Evolutionary conservation across 2,329 filamentous ascomycete species (phyloP), one percentile per base, ranked within the genome.

Genomic region (Fusarium goolgardi): DNA sequence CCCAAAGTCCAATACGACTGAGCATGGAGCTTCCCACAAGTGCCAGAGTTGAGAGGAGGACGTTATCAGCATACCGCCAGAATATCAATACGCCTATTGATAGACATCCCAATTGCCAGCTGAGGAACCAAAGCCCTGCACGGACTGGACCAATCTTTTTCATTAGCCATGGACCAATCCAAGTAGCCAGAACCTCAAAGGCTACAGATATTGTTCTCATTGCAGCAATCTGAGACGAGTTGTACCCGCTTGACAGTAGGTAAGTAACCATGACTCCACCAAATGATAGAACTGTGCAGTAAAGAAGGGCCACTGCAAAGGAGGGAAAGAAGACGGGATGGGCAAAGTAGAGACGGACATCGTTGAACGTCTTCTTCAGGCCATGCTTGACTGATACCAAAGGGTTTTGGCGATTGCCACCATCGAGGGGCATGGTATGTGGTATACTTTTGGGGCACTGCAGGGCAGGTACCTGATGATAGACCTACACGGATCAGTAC

Each of bases 91-190:
- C 75, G 0, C 81, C 85, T 0, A 75, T 79, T 2, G 79, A 80
- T 6, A 89, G 78, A 68, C 84, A 88, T 4, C 80, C 58, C n/a
- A 90, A 80, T 73, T 93, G 90, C 86, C 88, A 91, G 56, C 85
- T 88, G 12, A 90, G 74, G 65, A 87, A 88, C 91, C 91, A 94
- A 5, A 93, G 81, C 0, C 91, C 91, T 0, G 85, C 83, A n/a
- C 91, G 81, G 10, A 92, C 80, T 1, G 84, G 79, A 0, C 88
- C 87, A 39, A 90, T 84, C 39, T 76, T 78, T 4, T 69, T 70
- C 81, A 88, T 88, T 16, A 90, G 73, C 55, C 79, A 77, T 0
- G 89, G 89, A 0, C 84, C 86, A 1, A 84, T 73, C 82, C 86
- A 89, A 0, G 89, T 91, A 0, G 89, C 88, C 10, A 80, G 79